Evolutionary conservation across 2,329 filamentous ascomycete species (phyloP), one percentile per base, ranked within the genome.

Genomic region (Drechmeria coniospora): DNA sequence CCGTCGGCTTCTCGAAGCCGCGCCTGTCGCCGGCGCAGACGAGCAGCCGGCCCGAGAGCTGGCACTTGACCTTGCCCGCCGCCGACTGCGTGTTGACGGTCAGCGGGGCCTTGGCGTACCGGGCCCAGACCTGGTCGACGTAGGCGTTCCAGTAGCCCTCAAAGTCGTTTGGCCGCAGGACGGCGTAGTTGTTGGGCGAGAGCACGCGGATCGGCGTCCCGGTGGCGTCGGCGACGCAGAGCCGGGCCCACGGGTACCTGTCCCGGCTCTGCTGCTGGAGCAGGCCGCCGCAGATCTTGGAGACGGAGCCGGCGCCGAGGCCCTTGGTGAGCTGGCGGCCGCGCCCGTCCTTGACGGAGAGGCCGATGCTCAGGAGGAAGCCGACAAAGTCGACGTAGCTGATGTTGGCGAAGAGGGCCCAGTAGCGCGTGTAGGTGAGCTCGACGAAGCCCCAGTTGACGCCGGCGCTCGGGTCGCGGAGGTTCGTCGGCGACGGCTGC

Each of bases 321-420:
- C 62, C 62, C 6, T 48, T 41, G 10, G 59, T 55, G 2, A 47
- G 44, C 20, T 63, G 59, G 0, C 36, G 32, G 23, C 33, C 39
- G 19, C 55, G 54, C 18, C 45, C 47, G 9, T 40, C 19, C 13
- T 37, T 49, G 9, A 53, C 45, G 0, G 47, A 50, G 10, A 68
- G 45, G 0, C 39, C 39, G 56, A 70, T 62, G 22, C 63, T 60
- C n/a, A 70, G 54, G 1, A 59, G 48, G 11, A 69, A 48, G 4
- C 63, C 51, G 12, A 65, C 54, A 34, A 63, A 65, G 39, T 67
- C 63, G 18, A 67, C 63, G 31, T 59, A 65, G 26, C 53, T 61
- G 29, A 67, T 54, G 40, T 66, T 65, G 34, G 60, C 57, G 23
- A 47, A 64, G 15, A 65, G 39, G 6, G 47, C 41, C 0, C 50